Percentiles rank a stretch among this genome's conserved stretches.
Evolutionary conservation across 345 rosid genomes (phyloP).

Genomic region (Eucalyptus cladocalyx): DNA sequence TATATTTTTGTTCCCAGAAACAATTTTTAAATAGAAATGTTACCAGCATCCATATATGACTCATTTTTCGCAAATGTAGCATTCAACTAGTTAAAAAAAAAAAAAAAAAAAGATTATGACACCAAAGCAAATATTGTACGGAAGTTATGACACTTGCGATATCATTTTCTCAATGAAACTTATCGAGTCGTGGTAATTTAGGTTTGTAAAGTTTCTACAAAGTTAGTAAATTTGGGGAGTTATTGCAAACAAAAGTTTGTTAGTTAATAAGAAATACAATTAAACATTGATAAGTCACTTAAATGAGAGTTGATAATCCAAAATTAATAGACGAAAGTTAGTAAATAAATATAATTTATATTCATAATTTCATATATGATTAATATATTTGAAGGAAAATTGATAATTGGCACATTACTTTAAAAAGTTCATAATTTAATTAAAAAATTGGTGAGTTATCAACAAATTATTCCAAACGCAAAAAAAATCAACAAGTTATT

Average conservation of each 20-base stretch:
- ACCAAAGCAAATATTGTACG: no score
- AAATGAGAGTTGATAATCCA: neutral
- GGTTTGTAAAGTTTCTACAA: neutral
- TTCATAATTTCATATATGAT: neutral
- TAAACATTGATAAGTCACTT: neutral
- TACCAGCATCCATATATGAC: no score
- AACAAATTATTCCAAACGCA: no score
- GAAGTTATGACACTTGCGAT: no score
- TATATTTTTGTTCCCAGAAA: fast-evolving
- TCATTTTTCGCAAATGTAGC: no score
- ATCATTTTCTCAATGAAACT: neutral
- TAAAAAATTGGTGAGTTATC: neutral
- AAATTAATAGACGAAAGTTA: neutral
- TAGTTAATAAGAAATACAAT: neutral
- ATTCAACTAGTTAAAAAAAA: no score
- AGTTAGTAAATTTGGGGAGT: neutral
- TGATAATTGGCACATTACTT: neutral
- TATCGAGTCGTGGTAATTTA: neutral
- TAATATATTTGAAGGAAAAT: neutral
- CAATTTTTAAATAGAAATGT: no score
- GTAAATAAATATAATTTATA: neutral
- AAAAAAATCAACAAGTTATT: no score
- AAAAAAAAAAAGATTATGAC: no score
- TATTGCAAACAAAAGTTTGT: neutral
- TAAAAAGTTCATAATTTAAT: neutral